Conservation (phyloP, 2,329 filamentous ascomycete species). For the Boeremia exigua region DNA sequence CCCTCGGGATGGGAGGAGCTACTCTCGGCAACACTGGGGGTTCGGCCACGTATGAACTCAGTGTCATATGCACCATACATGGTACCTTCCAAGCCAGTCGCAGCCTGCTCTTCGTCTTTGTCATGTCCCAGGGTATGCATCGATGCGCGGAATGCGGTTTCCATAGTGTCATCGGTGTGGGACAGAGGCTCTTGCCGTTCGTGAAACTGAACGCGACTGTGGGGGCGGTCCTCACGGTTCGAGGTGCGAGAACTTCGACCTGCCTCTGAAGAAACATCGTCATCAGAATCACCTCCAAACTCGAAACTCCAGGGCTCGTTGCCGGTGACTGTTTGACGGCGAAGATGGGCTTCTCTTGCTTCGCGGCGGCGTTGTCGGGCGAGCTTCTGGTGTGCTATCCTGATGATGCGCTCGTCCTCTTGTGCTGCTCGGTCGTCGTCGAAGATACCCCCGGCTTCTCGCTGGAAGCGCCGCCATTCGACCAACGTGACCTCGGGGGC, state of each 20-base stretch:
- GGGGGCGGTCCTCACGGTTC: constrained; percentile 25
- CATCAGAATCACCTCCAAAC: constrained; percentile 68
- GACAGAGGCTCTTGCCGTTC: constrained; percentile 27
- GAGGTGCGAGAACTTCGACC: constrained; percentile 37
- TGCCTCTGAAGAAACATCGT: constrained; percentile 54
- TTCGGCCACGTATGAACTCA: constrained; percentile 66
- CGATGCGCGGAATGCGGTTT: constrained; percentile 43
- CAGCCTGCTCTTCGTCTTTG: constrained; percentile 6
- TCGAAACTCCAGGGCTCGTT: constrained; percentile 85
- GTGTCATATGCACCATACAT: constrained; percentile 77
- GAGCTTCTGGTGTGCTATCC: constrained; percentile 43
- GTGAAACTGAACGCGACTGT: constrained; percentile 26
- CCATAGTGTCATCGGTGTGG: constrained; percentile 38
- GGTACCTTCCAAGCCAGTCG: constrained; percentile 72
- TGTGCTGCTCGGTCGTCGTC: constrained; percentile 50
- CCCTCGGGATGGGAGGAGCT: constrained; percentile 62
- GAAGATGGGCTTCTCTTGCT: constrained; percentile 44
- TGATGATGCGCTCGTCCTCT: constrained; percentile 54
- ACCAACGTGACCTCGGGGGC: constrained; percentile 80
- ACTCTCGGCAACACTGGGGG: constrained; percentile 82
- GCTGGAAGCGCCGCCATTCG: constrained; percentile 81
- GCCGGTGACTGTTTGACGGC: constrained; percentile 45
- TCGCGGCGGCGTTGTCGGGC: constrained; percentile 54
- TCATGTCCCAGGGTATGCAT: constrained; percentile 26
- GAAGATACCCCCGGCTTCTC: constrained; percentile 63